Evolutionary conservation across 805 yeast species (phyloP).

Genomic region (Barnettozyma salicaria): DNA sequence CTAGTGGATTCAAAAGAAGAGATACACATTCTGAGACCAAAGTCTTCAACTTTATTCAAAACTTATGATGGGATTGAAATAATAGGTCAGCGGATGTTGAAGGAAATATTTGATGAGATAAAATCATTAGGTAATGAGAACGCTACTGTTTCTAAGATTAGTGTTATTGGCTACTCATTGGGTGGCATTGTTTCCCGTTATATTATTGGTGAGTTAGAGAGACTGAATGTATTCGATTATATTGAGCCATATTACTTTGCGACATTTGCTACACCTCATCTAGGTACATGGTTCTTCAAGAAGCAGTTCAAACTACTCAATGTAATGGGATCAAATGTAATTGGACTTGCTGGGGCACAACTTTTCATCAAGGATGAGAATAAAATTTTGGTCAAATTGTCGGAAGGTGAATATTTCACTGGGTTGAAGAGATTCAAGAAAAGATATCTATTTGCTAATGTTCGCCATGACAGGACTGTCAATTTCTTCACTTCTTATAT

Average conservation of each 20-base stretch:
- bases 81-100: conserved; percentile 62
- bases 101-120: conserved; percentile 51
- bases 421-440: conserved; percentile 55
- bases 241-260: conserved; percentile 59
- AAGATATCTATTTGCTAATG: conserved; percentile 63
- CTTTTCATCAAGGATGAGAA: conserved; percentile 50
- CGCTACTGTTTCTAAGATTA: conserved; percentile 42
- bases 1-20: conserved; percentile 37
- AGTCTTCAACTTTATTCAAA: conserved; percentile 58
- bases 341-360: conserved; percentile 71
- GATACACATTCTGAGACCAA: conserved; percentile 44
- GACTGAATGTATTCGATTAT: conserved; percentile 45
- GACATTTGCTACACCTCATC: conserved; percentile 76
- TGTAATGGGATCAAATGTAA: conserved; percentile 44
- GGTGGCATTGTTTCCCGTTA: conserved; percentile 85
- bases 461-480: conserved; percentile 79
- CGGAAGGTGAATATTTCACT: conserved; percentile 37
- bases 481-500: conserved; percentile 82
- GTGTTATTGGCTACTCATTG: conserved; percentile 80
- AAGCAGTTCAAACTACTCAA: conserved; percentile 34
- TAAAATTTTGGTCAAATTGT: conserved; percentile 38
- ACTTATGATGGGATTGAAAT: conserved; percentile 83
- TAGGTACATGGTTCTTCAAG: conserved; percentile 52
- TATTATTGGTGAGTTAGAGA: conserved; percentile 65
- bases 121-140: conserved; percentile 28